Conservation (phyloP, 768 basidiomycete genomes). For the Leucosporidium creatinivorum region DNA sequence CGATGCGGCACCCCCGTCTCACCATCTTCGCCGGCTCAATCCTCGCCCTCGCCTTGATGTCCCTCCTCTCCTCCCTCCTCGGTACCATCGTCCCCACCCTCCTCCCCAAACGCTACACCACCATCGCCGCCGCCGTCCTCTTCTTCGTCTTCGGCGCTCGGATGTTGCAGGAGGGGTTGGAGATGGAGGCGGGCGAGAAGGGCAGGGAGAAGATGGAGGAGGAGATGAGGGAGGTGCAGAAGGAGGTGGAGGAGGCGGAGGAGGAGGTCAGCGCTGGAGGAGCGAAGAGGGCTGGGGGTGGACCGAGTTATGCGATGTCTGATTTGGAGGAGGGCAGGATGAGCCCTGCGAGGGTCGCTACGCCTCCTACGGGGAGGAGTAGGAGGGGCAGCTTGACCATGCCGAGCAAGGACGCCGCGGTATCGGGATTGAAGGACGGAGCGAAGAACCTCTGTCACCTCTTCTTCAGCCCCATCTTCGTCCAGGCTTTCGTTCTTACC, state of each 20-base stretch:
- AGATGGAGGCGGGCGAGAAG: constrained; percentile 54
- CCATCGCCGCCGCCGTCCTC: constrained; percentile 64
- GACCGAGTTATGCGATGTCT: constrained; percentile 46
- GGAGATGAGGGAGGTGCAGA: constrained; percentile 92
- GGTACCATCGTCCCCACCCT: constrained; percentile 81
- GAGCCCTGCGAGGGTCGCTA: neutral
- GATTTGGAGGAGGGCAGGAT: constrained; percentile 62
- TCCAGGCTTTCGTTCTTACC: constrained; percentile 85
- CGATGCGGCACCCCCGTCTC: constrained; percentile 75
- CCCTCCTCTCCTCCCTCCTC: constrained; percentile 83
- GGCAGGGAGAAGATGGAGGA: constrained; percentile 78
- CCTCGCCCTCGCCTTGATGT: constrained; percentile 82
- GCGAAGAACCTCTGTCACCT: constrained; percentile 57
- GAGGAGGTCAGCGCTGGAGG: constrained; percentile 46
- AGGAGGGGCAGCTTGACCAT: constrained; percentile 1
- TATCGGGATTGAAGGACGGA: constrained; percentile 50
- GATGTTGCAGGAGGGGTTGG: constrained; percentile 77
- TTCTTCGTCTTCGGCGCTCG: constrained; percentile 85
- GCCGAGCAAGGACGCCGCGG: constrained; percentile 23
- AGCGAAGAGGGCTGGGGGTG: constrained; percentile 27
- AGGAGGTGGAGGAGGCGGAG: constrained; percentile 77
- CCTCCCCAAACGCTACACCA: constrained; percentile 64
- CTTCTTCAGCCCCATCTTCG: constrained; percentile 83
- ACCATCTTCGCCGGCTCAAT: constrained; percentile 84
- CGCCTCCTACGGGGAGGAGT: neutral